Evolutionary conservation across 164 flowering plant genomes (phyloP), one percentile per base, ranked within the genome.

Genomic region (Vitis riparia): DNA sequence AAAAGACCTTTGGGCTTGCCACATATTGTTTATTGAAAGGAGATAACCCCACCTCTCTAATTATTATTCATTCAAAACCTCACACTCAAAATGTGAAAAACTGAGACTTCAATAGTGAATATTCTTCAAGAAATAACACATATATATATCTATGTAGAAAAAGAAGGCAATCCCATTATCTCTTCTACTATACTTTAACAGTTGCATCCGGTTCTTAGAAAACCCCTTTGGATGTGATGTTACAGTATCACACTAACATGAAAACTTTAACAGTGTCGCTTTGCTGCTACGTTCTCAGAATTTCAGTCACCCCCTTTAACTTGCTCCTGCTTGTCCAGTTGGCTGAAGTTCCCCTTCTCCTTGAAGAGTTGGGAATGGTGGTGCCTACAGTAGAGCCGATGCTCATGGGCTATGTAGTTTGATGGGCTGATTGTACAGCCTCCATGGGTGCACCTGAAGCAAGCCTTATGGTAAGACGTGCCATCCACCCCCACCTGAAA

Each of bases 391-490:
- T 89, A 93, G 65, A 93, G 85, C 19, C 76, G 84, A 30, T 86
- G 88, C 73, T 91, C 92, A 14, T 91, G 97, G 1, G 97, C 90
- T 8, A 91, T 80, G 61, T 88, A 93, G 75, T 89, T 91, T 17
- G 97, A 91, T 57, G 94, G 93, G 77, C 91, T 93, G 67, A 93
- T 91, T 8, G 83, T 82, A 62, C 98, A 93, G 13, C 98, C 93
- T 51, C 94, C 98, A 63, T 85, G 90, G 62, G 81, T 66, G 76
- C 98, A 93, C 82, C 87, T 84, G 86, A 93, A 93, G 77, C 98
- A 93, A 51, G 90, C 75, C 78, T 80, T 89, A 37, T 93, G 98
- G 77, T 91, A 93, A 51, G 92, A 80, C 52, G 76, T 77, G n/a
- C 94, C 97, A 73, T 93, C 97, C 17, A 88, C 91, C 8, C 86